Evolutionary conservation across 2,329 filamentous ascomycete species (phyloP).

Genomic region (Venturia asperata): DNA sequence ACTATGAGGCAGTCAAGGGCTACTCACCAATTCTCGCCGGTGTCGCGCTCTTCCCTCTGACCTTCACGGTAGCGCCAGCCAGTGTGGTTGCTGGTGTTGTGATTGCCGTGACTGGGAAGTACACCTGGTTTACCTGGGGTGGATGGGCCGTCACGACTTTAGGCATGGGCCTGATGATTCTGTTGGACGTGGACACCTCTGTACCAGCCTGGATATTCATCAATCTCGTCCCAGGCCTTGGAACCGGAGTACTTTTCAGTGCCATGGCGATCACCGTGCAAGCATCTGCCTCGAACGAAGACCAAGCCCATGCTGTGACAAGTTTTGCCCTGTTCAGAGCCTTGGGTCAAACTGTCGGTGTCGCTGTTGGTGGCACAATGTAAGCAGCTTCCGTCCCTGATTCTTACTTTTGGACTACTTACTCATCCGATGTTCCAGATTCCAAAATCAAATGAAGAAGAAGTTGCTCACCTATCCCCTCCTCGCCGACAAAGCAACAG

Average conservation of each 20-base stretch:
- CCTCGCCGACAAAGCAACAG: slow-evolving; percentile 42
- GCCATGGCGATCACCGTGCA: slow-evolving; percentile 58
- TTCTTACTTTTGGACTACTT: not conserved
- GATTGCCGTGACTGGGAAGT: slow-evolving; percentile 50
- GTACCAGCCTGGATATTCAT: slow-evolving; percentile 53
- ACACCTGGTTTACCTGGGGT: slow-evolving; percentile 53
- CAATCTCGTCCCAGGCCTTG: slow-evolving; percentile 53
- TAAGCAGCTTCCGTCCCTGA: not conserved
- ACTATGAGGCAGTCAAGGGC: slow-evolving; percentile 36
- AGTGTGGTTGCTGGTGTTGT: slow-evolving; percentile 48
- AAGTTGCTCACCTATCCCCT: slow-evolving; percentile 44
- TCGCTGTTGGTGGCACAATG: slow-evolving; percentile 59
- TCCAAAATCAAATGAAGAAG: slow-evolving; percentile 57
- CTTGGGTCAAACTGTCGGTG: slow-evolving; percentile 58
- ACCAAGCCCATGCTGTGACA: slow-evolving; percentile 54
- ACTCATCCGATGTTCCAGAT: slow-evolving; percentile 28
- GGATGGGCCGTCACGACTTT: slow-evolving; percentile 56
- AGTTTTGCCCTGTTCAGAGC: slow-evolving; percentile 62
- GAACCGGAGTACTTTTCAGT: slow-evolving; percentile 59
- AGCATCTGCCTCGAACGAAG: slow-evolving; percentile 49
- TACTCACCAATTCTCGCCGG: slow-evolving; percentile 35
- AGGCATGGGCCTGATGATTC: slow-evolving; percentile 50
- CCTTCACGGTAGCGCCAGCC: slow-evolving; percentile 56
- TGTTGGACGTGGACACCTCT: slow-evolving; percentile 45
- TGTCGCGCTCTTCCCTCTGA: slow-evolving; percentile 36